phyloP scores from a whole-genome alignment of 2,329 filamentous ascomycete species.

The Malbranchea zuffiana region DNA sequence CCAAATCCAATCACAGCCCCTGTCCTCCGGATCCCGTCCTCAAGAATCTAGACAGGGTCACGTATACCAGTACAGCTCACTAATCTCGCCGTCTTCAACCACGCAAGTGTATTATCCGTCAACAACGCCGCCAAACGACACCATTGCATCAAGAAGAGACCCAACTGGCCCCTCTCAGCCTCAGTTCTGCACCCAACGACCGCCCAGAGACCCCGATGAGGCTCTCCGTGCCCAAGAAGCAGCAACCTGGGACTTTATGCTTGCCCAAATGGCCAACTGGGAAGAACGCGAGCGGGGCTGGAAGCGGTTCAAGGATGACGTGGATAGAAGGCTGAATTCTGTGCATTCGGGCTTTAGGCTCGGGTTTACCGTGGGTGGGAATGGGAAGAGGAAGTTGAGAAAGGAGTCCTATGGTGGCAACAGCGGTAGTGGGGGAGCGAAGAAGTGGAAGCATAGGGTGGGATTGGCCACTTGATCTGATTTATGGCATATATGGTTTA shows the following conservation, averaged over 20 bases:
- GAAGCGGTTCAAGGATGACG: slow-evolving; percentile 24
- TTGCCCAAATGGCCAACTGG: slow-evolving; percentile 36
- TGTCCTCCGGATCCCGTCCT: neutral
- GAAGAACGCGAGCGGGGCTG: slow-evolving; percentile 28
- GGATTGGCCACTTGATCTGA: slow-evolving; percentile 12
- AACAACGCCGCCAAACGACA: neutral
- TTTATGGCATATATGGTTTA: too few species aligned
- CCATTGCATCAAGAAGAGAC: neutral
- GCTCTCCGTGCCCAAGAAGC: slow-evolving; percentile 23
- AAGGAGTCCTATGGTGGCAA: slow-evolving; percentile 6
- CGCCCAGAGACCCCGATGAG: slow-evolving; percentile 21
- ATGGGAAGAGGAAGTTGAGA: slow-evolving; percentile 11
- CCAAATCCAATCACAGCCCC: slow-evolving; percentile 16
- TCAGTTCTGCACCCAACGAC: neutral
- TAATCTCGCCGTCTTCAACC: slow-evolving; percentile 9
- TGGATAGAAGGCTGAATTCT: slow-evolving; percentile 19
- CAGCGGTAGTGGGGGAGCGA: slow-evolving; percentile 6
- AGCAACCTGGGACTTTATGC: slow-evolving; percentile 33
- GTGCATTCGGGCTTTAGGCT: slow-evolving; percentile 12
- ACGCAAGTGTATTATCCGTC: too few species aligned
- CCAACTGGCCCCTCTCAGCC: neutral
- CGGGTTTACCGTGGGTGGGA: slow-evolving; percentile 2
- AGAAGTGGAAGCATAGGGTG: slow-evolving; percentile 15
- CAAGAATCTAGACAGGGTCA: slow-evolving; percentile 23
- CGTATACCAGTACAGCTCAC: slow-evolving; percentile 21